Conservation (phyloP, 192 early-diverging fungal species). For the Backusella luteola region DNA sequence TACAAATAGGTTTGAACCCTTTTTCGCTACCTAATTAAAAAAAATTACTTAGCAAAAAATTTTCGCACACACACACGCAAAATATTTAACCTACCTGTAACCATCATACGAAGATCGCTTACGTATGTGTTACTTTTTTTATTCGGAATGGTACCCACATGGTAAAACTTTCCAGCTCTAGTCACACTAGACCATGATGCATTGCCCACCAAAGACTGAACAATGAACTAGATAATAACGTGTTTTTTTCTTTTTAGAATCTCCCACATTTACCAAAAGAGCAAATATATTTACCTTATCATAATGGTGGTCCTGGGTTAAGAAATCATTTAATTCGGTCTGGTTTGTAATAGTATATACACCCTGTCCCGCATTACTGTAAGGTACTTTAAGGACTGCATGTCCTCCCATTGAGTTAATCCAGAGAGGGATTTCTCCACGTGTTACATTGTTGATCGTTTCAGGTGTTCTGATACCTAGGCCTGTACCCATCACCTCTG, state of each 20-base stretch:
- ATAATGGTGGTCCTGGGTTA: slow-evolving; percentile 77
- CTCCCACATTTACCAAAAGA: not conserved
- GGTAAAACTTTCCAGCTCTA: slow-evolving; percentile 78
- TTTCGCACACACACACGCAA: not conserved
- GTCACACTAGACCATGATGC: slow-evolving; percentile 79
- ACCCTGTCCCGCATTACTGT: slow-evolving; percentile 85
- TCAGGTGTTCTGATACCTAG: slow-evolving; percentile 74
- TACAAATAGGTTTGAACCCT: slow-evolving; percentile 82
- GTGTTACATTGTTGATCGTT: slow-evolving; percentile 84
- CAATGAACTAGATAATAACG: slow-evolving; percentile 62
- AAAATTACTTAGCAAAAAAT: not conserved
- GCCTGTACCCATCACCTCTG: slow-evolving; percentile 71
- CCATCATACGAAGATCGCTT: slow-evolving; percentile 84
- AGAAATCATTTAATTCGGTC: slow-evolving; percentile 69
- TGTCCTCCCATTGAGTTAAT: slow-evolving; percentile 84
- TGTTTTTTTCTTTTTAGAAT: not conserved
- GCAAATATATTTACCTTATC: slow-evolving; percentile 52
- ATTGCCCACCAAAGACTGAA: slow-evolving; percentile 85
- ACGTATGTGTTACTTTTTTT: slow-evolving; percentile 88
- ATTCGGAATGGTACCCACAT: slow-evolving; percentile 90
- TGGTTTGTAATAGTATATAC: slow-evolving; percentile 88
- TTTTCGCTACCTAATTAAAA: slow-evolving; percentile 36
- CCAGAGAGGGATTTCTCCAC: slow-evolving; percentile 82
- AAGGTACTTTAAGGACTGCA: slow-evolving; percentile 81
- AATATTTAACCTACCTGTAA: slow-evolving; percentile 52